Conservation (phyloP, 176 grass and related monocot species). For the Musa beccarii region DNA sequence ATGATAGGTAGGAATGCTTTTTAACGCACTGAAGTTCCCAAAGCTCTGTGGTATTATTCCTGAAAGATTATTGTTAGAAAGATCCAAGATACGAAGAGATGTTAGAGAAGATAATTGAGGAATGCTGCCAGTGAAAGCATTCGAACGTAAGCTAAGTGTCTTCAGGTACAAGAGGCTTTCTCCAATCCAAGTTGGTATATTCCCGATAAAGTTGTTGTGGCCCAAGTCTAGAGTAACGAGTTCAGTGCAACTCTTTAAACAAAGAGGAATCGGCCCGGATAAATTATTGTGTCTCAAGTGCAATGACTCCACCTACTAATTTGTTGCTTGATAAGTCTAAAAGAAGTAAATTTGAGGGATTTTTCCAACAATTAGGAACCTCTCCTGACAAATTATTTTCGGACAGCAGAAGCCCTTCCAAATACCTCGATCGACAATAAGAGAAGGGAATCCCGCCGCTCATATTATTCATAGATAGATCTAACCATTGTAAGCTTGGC, state of each 20-base stretch:
- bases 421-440: background rate
- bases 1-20: too few relatives aligned
- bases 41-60: background rate
- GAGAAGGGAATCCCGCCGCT: background rate
- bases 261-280: too few relatives aligned
- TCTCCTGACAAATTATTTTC: background rate
- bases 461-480: background rate
- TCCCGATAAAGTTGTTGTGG: background rate
- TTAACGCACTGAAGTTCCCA: too few relatives aligned
- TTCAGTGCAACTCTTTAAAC: too few relatives aligned
- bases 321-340: background rate
- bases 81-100: background rate
- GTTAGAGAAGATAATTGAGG: background rate
- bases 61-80: background rate
- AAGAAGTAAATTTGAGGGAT: background rate
- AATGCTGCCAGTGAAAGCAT: background rate
- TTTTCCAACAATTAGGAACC: background rate
- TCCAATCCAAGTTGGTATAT: background rate
- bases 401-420: background rate
- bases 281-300: too few relatives aligned
- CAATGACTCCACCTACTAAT: background rate
- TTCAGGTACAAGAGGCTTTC: background rate
- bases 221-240: background rate
- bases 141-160: background rate
- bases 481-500: background rate